Conservation (phyloP, 352 stramenopile genomes). For the Phytophthora aleatoria region DNA sequence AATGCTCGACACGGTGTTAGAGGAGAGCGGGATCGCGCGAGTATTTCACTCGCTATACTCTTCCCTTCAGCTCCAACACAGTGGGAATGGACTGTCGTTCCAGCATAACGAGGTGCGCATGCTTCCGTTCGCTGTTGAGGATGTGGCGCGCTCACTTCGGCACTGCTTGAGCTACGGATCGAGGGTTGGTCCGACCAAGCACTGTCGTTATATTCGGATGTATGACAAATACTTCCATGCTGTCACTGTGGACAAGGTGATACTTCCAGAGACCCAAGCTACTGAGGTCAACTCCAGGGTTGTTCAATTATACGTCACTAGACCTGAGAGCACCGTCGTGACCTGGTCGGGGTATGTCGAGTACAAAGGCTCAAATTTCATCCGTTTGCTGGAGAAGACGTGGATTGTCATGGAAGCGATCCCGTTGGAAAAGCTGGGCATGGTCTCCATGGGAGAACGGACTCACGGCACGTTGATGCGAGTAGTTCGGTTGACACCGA, state of each 20-base stretch:
- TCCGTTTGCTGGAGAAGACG: constrained; percentile 37
- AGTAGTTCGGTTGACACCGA: constrained; percentile 14
- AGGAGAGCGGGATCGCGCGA: constrained; percentile 9
- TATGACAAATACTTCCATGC: constrained; percentile 22
- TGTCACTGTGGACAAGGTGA: constrained; percentile 20
- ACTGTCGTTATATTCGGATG: constrained; percentile 12
- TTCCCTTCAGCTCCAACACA: constrained; percentile 10
- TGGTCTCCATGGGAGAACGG: background rate
- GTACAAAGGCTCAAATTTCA: constrained; percentile 24
- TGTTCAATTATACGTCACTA: constrained; percentile 16
- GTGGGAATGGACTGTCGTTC: constrained; percentile 4
- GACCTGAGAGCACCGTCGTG: constrained; percentile 7
- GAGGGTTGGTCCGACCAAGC: constrained; percentile 9
- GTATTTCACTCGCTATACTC: constrained; percentile 16
- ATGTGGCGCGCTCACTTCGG: constrained; percentile 19
- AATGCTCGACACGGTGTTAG: constrained; percentile 11
- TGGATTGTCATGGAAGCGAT: constrained; percentile 23
- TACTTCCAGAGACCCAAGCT: background rate
- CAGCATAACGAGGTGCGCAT: constrained; percentile 25
- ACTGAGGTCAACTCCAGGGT: constrained; percentile 21
- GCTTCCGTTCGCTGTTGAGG: constrained; percentile 25
- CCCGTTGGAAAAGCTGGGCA: background rate
- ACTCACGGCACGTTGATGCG: constrained; percentile 15
- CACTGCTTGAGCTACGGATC: constrained; percentile 13
- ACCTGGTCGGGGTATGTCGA: constrained; percentile 37